These are phyloP conservation scores for Phanerodontia chrysosporium DNA, from an alignment of 768 basidiomycete species.

Conservation along the genomic window DNA sequence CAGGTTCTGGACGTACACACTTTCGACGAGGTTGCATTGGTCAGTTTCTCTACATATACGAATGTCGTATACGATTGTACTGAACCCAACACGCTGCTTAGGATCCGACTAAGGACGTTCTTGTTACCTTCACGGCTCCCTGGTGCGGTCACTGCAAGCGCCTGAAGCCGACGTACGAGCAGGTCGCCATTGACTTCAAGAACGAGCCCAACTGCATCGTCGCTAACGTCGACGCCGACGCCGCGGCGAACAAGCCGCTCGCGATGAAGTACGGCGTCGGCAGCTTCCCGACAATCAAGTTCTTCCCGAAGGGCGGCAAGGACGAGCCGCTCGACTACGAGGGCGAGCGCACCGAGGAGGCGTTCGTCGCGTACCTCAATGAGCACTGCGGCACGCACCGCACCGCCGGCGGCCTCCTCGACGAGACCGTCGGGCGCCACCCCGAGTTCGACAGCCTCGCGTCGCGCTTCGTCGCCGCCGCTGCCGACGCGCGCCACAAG, in stretches of 20 bases:
- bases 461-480: constrained; percentile 63
- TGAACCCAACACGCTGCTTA: constrained; percentile 26
- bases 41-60: too few relatives aligned
- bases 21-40: constrained; percentile 74
- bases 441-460: constrained; percentile 76
- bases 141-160: constrained; percentile 97
- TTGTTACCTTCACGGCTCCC: constrained; percentile 81
- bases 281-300: constrained; percentile 93
- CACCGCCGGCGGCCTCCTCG: constrained; percentile 76
- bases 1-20: constrained; percentile 63
- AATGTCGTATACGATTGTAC: too few relatives aligned
- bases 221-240: constrained; percentile 89
- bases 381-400: constrained; percentile 84
- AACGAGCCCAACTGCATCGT: constrained; percentile 78
- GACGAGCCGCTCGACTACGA: constrained; percentile 59
- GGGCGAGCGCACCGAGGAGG: constrained; percentile 66
- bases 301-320: constrained; percentile 76
- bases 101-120: constrained; percentile 73
- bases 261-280: constrained; percentile 66
- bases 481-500: constrained; percentile 49
- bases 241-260: constrained; percentile 69
- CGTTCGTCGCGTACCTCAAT: constrained; percentile 77
- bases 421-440: constrained; percentile 75
- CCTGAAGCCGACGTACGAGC: constrained; percentile 83
- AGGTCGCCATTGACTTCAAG: constrained; percentile 77